These are phyloP conservation scores for Starmerella sirachaensis DNA, from an alignment of 805 yeast genomes.

Conservation along the genomic window DNA sequence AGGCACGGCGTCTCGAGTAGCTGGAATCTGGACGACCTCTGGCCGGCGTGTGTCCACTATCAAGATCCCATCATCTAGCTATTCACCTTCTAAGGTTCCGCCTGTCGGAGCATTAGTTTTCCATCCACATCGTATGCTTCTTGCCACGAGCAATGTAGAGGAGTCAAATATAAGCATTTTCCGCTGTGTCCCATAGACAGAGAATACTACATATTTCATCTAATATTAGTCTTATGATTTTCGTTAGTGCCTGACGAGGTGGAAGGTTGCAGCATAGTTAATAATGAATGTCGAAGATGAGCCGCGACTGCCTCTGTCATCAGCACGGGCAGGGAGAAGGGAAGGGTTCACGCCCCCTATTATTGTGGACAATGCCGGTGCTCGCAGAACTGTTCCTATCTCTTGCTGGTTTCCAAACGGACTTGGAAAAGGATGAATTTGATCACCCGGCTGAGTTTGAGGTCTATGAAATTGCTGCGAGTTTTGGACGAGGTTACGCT, in stretches of 20 bases:
- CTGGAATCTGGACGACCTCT: slow-evolving; percentile 73
- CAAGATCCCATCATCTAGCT: slow-evolving; percentile 26
- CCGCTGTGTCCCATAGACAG: slow-evolving; percentile 7
- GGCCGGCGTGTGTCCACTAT: slow-evolving; percentile 63
- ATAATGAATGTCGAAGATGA: too few species aligned
- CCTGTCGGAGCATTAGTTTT: slow-evolving; percentile 58
- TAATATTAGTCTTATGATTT: not conserved
- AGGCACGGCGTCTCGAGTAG: slow-evolving; percentile 71
- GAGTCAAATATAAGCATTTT: slow-evolving; percentile 15
- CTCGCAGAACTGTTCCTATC: slow-evolving; percentile 12
- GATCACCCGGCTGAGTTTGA: slow-evolving; percentile 13
- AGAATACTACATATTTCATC: not conserved
- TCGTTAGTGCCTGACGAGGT: not conserved
- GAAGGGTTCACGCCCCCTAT: too few species aligned
- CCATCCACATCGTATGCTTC: slow-evolving; percentile 91
- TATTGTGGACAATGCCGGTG: slow-evolving; percentile 9
- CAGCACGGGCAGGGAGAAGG: too few species aligned
- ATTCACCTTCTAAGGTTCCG: slow-evolving; percentile 27
- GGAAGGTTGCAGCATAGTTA: too few species aligned
- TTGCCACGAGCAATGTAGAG: slow-evolving; percentile 54
- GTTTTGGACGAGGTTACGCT: slow-evolving; percentile 7
- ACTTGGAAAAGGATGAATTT: not conserved
- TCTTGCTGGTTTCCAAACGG: slow-evolving; percentile 12
- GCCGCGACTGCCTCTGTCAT: too few species aligned
- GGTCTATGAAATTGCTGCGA: slow-evolving; percentile 4